Evolutionary conservation across 2,329 filamentous ascomycete genomes (phyloP).

Genomic region (Gliomastix tumulicola): DNA sequence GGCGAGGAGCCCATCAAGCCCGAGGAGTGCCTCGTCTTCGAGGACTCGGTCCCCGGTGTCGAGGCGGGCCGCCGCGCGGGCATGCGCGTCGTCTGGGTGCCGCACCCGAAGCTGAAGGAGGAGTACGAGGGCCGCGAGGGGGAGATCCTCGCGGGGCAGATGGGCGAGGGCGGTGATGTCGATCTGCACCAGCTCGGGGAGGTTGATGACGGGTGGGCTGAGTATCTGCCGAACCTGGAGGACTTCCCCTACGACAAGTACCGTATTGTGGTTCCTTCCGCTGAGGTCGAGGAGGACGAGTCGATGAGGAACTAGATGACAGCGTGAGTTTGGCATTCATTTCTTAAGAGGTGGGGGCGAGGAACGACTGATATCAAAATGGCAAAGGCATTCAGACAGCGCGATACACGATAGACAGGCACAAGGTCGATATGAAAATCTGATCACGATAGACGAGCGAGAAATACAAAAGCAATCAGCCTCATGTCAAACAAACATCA

Average conservation of each 20-base stretch:
- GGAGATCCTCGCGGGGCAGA: conserved; percentile 76
- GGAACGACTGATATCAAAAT: no score
- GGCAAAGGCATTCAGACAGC: no score
- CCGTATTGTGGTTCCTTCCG: conserved; percentile 42
- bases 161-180: conserved; percentile 56
- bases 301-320: neutral
- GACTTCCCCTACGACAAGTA: conserved; percentile 53
- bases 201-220: conserved; percentile 53
- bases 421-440: no score
- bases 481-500: no score
- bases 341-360: no score
- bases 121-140: conserved; percentile 72
- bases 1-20: conserved; percentile 62
- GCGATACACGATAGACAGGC: no score
- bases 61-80: conserved; percentile 86
- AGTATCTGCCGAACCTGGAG: conserved; percentile 42
- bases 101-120: conserved; percentile 69
- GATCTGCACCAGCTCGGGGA: conserved; percentile 51
- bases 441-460: no score
- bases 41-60: conserved; percentile 89
- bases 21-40: conserved; percentile 91
- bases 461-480: no score
- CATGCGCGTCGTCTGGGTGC: conserved; percentile 92
- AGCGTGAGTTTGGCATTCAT: no score
- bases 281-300: conserved; percentile 30